Percentiles rank a stretch among this genome's conserved stretches.
Evolutionary conservation across 164 flowering plant genomes (phyloP).

Genomic region (Piper betle): DNA sequence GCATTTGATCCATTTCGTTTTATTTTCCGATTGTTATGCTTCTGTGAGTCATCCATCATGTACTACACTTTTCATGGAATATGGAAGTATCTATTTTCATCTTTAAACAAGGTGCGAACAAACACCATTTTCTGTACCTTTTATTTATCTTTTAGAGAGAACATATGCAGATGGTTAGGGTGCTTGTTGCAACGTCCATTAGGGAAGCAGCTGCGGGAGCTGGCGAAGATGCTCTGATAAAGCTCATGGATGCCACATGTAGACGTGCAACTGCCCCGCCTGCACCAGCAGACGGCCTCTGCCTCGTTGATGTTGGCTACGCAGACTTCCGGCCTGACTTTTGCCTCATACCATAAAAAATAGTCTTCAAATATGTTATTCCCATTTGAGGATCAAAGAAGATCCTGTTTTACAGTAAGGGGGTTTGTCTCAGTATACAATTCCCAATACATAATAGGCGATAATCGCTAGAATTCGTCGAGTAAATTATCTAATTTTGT

Average conservation of each 20-base stretch:
- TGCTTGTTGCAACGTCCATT: slow-evolving; percentile 80
- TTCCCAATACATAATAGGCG: no score
- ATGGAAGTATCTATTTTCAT: not conserved
- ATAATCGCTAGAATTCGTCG: no score
- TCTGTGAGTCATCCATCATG: no score
- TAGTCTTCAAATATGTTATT: no score
- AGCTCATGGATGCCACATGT: slow-evolving; percentile 86
- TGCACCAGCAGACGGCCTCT: slow-evolving; percentile 91
- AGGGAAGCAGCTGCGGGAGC: slow-evolving; percentile 98
- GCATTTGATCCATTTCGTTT: not conserved
- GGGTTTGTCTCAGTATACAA: no score
- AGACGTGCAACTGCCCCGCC: slow-evolving; percentile 98
- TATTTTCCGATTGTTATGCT: not conserved
- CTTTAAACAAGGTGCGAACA: not conserved
- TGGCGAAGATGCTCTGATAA: slow-evolving; percentile 60
- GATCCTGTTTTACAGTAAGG: no score
- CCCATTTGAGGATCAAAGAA: no score
- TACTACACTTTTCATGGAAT: not conserved
- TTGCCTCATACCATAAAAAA: slow-evolving; percentile 36
- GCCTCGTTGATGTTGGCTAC: slow-evolving; percentile 84
- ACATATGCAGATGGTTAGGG: slow-evolving; percentile 77
- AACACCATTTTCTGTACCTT: not conserved
- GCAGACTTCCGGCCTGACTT: slow-evolving; percentile 39
- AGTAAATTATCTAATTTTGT: no score
- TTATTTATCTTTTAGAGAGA: not conserved